Evolutionary conservation across 73 alveolate species (phyloP).

Genomic region (Tetrahymena elliotti): DNA sequence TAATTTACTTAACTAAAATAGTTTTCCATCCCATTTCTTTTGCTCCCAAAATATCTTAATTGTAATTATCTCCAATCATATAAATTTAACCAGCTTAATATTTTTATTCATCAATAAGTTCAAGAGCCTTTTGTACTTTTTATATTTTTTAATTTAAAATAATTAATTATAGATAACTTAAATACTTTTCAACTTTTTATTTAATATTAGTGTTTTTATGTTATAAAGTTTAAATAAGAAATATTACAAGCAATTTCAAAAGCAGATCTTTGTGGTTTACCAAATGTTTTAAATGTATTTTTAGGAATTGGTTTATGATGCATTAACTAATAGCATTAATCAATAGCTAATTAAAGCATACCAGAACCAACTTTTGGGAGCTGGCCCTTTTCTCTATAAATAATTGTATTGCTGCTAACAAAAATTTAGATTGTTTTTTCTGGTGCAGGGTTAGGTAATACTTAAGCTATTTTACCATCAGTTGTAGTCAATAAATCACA

Average conservation of each 20-base stretch:
- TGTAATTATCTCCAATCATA: background rate
- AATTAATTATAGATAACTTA: background rate
- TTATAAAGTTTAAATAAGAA: no score
- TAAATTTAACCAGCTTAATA: background rate
- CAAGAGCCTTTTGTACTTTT: background rate
- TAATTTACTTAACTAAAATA: background rate
- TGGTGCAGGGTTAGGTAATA: background rate
- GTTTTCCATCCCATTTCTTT: background rate
- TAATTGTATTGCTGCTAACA: background rate
- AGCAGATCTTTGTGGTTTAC: background rate
- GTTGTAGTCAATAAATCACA: background rate
- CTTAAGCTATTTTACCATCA: background rate
- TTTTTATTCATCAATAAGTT: background rate
- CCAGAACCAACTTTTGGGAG: background rate
- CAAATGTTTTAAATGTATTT: background rate
- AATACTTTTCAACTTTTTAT: background rate
- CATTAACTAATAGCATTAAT: background rate
- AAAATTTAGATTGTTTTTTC: background rate
- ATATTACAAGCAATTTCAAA: background rate
- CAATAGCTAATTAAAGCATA: background rate
- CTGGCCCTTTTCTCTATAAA: background rate
- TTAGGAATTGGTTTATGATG: background rate
- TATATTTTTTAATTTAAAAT: background rate
- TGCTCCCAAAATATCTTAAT: background rate
- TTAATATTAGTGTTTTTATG: background rate